Conservation (phyloP, 768 basidiomycete species). For the Termitomyces sp. region DNA sequence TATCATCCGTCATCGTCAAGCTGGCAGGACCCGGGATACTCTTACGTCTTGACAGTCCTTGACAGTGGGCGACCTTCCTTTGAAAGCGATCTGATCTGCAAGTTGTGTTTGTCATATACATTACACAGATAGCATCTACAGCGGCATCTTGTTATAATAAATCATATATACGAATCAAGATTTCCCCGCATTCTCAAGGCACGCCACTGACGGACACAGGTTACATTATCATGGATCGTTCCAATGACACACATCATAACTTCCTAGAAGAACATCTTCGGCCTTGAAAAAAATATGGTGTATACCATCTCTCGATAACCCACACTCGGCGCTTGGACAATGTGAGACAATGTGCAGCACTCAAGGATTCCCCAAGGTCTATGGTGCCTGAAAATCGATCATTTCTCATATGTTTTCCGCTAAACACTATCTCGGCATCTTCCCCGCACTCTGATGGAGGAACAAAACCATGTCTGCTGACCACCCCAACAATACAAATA, state of each 20-base stretch:
- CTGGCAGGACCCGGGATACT: slow-evolving; percentile 14
- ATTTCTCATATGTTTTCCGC: not conserved
- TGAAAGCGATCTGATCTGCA: not conserved
- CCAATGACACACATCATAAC: not conserved
- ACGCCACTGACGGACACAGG: not conserved
- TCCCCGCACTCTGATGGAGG: not conserved
- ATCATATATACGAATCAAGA: too few relatives aligned
- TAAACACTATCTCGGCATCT: not conserved
- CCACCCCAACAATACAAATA: not conserved
- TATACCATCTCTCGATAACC: not conserved
- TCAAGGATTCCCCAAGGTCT: not conserved
- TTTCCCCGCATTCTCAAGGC: not conserved
- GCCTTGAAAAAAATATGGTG: not conserved
- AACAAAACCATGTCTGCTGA: not conserved
- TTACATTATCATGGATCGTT: not conserved
- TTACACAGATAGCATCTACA: too few relatives aligned
- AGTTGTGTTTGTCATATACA: not conserved
- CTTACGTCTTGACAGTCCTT: not conserved
- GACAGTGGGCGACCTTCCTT: not conserved
- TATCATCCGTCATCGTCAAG: slow-evolving; percentile 3
- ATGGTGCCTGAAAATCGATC: not conserved
- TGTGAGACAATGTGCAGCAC: too few relatives aligned
- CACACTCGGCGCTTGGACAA: not conserved
- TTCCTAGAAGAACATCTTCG: not conserved
- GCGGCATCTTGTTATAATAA: too few relatives aligned